Evolutionary conservation across 148 eudicot species (phyloP), one percentile per base, ranked within the genome.

Genomic region (Fagopyrum homotropicum): DNA sequence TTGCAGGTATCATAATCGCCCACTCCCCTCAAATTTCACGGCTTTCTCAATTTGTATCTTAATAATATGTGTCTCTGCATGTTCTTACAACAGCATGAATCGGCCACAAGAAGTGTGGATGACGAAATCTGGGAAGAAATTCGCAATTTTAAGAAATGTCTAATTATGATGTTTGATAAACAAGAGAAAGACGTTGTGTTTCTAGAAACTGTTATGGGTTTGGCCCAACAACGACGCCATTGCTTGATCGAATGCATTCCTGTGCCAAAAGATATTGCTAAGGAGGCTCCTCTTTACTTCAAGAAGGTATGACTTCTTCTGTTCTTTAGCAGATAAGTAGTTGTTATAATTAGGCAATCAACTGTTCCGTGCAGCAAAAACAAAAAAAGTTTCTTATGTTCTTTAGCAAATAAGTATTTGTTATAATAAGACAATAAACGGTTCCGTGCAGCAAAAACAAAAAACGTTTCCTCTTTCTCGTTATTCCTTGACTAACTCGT

Each of bases 241-340:
- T 95, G 97, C 81, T 45, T 95, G 88, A 86, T 95, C n/a, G 97
- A 95, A 82, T 92, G 96, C 81, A 84, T 94, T 74, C 98, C 98
- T 72, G 63, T 94, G 78, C 97, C 98, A 0, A 83, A 64, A 61
- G 86, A 83, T 44, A 72, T 82, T 68, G 96, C 96, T 43, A 89
- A 90, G 79, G 86, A 89, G 22, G 97, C 89, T 15, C 97, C 97
- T 75, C 82, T 95, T 45, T 95, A 92, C 80, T 95, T 95, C 70
- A 95, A 95, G 75, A 92, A 89, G 97, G 99, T 92, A 15, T 76
- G 19, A 45, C 30, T 57, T 57, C 2, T 30, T 57, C 63, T 61
- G 0, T 1, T 29, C 16, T 77, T 1, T 35, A 35, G 40, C 40
- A 35, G 40, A 35, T 35, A 35, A 22, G 26, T 22, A 0, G 26